Conservation (phyloP, 2,329 filamentous ascomycete species). For the Fusarium sp. region DNA sequence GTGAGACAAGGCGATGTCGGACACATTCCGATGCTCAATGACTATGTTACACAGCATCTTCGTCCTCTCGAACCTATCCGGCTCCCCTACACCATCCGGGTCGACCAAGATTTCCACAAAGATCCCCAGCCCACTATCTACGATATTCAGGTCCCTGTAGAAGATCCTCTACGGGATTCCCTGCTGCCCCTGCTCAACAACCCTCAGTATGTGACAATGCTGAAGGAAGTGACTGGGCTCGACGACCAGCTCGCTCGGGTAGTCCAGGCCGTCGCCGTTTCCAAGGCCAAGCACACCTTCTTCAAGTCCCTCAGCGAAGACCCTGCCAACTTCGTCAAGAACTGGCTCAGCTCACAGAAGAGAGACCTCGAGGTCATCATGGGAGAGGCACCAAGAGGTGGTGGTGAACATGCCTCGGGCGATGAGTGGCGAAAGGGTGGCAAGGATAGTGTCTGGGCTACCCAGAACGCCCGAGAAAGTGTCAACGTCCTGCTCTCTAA, state of each 20-base stretch:
- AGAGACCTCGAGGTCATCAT: constrained; percentile 89
- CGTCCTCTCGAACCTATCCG: constrained; percentile 83
- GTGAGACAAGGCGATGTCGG: constrained; percentile 80
- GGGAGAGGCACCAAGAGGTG: constrained; percentile 79
- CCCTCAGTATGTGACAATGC: constrained; percentile 75
- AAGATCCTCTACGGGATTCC: constrained; percentile 81
- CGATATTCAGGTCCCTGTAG: constrained; percentile 86
- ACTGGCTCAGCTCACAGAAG: constrained; percentile 93
- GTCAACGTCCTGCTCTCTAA: constrained; percentile 71
- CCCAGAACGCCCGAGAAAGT: constrained; percentile 70
- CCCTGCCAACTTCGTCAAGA: constrained; percentile 83
- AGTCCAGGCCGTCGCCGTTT: constrained; percentile 84
- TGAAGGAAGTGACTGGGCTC: constrained; percentile 80
- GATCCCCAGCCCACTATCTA: constrained; percentile 85
- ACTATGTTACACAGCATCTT: constrained; percentile 83
- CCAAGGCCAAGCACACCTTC: constrained; percentile 92
- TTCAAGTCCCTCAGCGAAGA: constrained; percentile 82
- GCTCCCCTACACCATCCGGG: constrained; percentile 91
- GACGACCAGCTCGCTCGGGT: constrained; percentile 90
- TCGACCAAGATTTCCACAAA: constrained; percentile 85
- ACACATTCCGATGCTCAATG: constrained; percentile 86
- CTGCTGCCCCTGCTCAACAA: constrained; percentile 76
- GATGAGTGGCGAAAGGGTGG: constrained; percentile 78
- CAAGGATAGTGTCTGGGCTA: constrained; percentile 66
- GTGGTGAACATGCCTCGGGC: constrained; percentile 65